Conservation (phyloP, 371 early-diverging fungal genomes). For the Globomyces sp. region DNA sequence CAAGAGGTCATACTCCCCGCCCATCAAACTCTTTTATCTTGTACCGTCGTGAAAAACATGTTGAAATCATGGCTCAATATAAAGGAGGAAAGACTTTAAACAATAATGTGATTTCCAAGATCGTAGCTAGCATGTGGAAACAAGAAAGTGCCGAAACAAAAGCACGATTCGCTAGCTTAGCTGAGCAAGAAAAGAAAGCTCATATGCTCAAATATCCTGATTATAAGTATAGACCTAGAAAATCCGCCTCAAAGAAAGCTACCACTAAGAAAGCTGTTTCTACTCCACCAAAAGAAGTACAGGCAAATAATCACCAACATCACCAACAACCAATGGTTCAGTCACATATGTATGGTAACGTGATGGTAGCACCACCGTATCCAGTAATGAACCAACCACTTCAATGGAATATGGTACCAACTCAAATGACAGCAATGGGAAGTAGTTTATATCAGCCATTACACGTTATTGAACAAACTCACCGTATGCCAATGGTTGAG, state of each 20-base stretch:
- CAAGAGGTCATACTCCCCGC: slow-evolving; percentile 35
- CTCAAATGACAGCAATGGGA: slow-evolving; percentile 7
- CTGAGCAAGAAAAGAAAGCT: slow-evolving; percentile 50
- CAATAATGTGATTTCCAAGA: slow-evolving; percentile 66
- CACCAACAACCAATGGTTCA: slow-evolving; percentile 5
- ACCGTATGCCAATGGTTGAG: slow-evolving; percentile 17
- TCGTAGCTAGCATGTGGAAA: slow-evolving; percentile 67
- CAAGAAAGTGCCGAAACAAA: slow-evolving; percentile 59
- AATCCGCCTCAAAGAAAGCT: slow-evolving; percentile 18
- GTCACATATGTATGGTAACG: neutral
- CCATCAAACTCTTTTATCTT: slow-evolving; percentile 70
- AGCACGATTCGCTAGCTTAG: slow-evolving; percentile 49
- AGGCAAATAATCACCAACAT: neutral
- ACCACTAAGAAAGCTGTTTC: neutral
- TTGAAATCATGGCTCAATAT: slow-evolving; percentile 50
- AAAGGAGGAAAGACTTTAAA: slow-evolving; percentile 51
- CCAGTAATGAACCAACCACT: slow-evolving; percentile 1
- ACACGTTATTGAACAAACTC: slow-evolving; percentile 14
- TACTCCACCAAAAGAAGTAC: slow-evolving; percentile 1
- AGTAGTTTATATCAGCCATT: neutral
- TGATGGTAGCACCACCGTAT: neutral
- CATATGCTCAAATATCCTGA: slow-evolving; percentile 63
- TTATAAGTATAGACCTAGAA: slow-evolving; percentile 60
- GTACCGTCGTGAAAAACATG: slow-evolving; percentile 65
- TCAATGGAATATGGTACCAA: slow-evolving; percentile 13